A percentile compares a stretch with the other conserved stretches of the same genome.
Conservation (phyloP, 441 rosid species). For the Pelargonium cotyledonis region DNA sequence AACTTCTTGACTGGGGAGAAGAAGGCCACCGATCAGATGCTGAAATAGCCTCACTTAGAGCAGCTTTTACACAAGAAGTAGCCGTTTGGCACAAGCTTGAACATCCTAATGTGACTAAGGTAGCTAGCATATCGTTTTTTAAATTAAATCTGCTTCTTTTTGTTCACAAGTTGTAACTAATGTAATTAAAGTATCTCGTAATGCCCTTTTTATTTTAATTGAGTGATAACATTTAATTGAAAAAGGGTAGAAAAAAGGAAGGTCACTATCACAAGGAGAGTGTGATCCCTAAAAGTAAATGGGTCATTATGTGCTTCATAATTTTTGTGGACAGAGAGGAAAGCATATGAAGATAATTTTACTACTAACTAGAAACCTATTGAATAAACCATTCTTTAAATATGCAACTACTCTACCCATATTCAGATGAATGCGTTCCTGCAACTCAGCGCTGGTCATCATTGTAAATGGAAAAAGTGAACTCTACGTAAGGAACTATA, state of each 20-base stretch:
- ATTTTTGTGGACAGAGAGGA: not conserved
- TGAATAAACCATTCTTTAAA: not conserved
- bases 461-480: too few relatives aligned
- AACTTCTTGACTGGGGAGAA: conserved; percentile 75
- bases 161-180: not conserved
- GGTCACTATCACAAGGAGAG: not conserved
- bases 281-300: not conserved
- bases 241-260: not conserved
- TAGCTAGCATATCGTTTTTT: conserved; percentile 7
- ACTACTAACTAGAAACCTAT: not conserved
- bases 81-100: conserved; percentile 76
- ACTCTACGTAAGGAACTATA: too few relatives aligned
- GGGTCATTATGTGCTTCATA: not conserved
- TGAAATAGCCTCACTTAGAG: conserved; percentile 64
- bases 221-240: not conserved
- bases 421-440: not conserved
- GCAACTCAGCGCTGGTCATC: too few relatives aligned
- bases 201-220: not conserved
- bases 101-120: conserved; percentile 71
- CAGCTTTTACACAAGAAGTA: conserved; percentile 69
- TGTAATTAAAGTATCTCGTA: not conserved
- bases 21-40: conserved; percentile 65
- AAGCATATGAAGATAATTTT: not conserved
- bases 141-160: not conserved
- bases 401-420: not conserved